Percentiles rank a stretch among this genome's conserved stretches.
Conservation (phyloP, 306 rosid genomes). For the Cucumis hystrix region DNA sequence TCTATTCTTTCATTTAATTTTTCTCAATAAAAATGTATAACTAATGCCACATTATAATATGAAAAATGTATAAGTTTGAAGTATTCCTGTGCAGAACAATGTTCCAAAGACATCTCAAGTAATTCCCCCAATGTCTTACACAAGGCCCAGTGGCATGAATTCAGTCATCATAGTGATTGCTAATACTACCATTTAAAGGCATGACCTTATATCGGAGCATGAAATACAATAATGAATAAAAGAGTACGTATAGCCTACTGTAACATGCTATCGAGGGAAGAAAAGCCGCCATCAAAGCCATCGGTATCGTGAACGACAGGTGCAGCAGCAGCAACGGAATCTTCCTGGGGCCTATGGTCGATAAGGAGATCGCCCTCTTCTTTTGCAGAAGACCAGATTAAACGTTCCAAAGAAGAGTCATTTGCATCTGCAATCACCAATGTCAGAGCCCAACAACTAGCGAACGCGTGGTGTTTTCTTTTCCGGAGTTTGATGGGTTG, state of each 20-base stretch:
- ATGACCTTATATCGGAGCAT: background rate
- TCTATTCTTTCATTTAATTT: no score
- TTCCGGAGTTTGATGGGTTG: background rate
- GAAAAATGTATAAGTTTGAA: background rate
- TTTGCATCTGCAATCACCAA: background rate
- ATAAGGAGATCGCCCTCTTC: background rate
- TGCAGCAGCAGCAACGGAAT: constrained; percentile 2
- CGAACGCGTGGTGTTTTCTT: background rate
- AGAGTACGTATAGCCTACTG: constrained; percentile 77
- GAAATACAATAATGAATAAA: background rate
- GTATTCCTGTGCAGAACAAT: background rate
- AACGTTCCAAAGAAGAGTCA: constrained; percentile 9
- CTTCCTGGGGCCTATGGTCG: background rate
- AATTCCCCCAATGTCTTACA: background rate
- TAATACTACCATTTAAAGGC: background rate
- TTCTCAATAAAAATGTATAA: background rate
- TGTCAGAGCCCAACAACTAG: background rate
- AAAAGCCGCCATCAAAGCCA: constrained; percentile 63
- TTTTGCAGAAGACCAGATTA: constrained; percentile 31
- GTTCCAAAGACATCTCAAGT: background rate
- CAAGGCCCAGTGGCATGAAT: background rate
- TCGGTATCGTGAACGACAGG: background rate
- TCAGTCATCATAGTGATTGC: no score
- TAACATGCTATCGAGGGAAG: constrained; percentile 76
- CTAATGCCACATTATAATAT: background rate